Conservation (phyloP, 768 basidiomycete species). For the Lactarius deliciosus region DNA sequence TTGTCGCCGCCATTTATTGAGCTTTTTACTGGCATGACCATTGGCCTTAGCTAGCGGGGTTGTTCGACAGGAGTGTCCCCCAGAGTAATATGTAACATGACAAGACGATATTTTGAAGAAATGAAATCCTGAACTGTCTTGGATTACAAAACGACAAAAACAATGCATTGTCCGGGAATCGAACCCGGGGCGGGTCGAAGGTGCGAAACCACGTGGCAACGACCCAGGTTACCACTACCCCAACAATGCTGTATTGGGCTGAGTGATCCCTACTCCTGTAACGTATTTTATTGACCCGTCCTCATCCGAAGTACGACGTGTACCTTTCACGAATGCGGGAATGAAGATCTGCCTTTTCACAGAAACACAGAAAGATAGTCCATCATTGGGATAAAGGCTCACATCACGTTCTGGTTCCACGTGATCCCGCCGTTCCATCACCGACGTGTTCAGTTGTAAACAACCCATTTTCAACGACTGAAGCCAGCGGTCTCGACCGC, state of each 20-base stretch:
- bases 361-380: slow-evolving; percentile 42
- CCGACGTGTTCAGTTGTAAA: background rate
- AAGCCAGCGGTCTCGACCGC: background rate
- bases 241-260: slow-evolving; percentile 18
- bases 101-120: too few species aligned
- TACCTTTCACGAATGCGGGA: slow-evolving; percentile 42
- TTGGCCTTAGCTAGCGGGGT: too few species aligned
- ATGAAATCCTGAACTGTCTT: background rate
- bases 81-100: too few species aligned
- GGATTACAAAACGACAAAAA: background rate
- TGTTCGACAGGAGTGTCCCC: too few species aligned
- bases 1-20: too few species aligned
- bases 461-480: background rate
- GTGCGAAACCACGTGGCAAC: slow-evolving; percentile 20
- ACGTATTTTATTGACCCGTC: too few species aligned
- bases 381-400: too few species aligned
- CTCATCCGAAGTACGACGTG: too few species aligned
- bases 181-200: slow-evolving; percentile 30
- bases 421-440: background rate
- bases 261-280: too few species aligned
- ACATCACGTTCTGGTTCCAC: background rate
- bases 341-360: slow-evolving; percentile 46
- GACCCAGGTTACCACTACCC: slow-evolving; percentile 32
- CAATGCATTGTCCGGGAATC: slow-evolving; percentile 27
- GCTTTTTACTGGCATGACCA: too few species aligned